These are phyloP conservation scores for Amanita brunnescens DNA, from an alignment of 768 basidiomycete genomes.

Conservation along the genomic window DNA sequence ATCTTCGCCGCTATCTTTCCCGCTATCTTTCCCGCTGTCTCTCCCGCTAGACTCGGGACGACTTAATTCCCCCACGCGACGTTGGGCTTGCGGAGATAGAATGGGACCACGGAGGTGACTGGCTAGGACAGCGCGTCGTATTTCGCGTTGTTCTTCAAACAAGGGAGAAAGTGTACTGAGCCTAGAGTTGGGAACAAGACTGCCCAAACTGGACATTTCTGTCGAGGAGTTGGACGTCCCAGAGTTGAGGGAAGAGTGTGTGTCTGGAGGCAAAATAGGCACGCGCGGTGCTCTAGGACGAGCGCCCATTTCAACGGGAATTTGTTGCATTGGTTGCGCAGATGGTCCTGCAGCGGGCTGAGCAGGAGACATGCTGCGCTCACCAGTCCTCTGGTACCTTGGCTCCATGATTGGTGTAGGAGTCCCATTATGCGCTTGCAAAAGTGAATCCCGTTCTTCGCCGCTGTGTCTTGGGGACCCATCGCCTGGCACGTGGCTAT, in stretches of 20 bases:
- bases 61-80: constrained; percentile 26
- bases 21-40: constrained; percentile 17
- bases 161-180: constrained; percentile 26
- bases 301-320: constrained; percentile 9
- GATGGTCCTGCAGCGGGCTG: constrained; percentile 2
- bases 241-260: constrained; percentile 1
- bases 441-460: constrained; percentile 61
- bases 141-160: constrained; percentile 16
- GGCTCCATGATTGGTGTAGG: neutral
- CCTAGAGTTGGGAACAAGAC: constrained; percentile 33
- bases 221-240: constrained; percentile 5
- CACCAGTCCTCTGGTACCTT: neutral
- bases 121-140: constrained; percentile 13
- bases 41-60: constrained; percentile 19
- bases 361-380: constrained; percentile 1
- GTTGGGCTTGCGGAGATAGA: constrained; percentile 29
- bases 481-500: constrained; percentile 41
- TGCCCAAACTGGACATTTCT: constrained; percentile 7
- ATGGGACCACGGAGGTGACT: constrained; percentile 24
- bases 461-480: constrained; percentile 63
- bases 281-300: constrained; percentile 29
- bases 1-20: constrained; percentile 15
- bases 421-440: constrained; percentile 26
- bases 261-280: constrained; percentile 22
- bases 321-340: neutral